Conservation (phyloP, 345 rosid species). For the Garcia nutans region DNA sequence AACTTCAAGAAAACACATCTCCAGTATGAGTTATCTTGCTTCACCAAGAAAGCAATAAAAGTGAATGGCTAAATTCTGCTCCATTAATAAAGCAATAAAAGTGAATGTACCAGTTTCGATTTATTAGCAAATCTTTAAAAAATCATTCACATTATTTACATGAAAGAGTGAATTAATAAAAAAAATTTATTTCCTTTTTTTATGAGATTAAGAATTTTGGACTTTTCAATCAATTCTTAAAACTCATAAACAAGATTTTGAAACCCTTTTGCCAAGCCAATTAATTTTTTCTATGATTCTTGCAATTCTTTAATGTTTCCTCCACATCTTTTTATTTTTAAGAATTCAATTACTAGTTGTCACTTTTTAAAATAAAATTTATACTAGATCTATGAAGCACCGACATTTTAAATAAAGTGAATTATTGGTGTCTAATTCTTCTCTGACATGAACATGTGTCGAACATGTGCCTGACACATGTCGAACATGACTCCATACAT, state of each 20-base stretch:
- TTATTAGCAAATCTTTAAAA: conserved; percentile 37
- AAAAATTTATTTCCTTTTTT: conserved; percentile 46
- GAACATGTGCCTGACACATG: too few species aligned
- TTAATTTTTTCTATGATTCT: conserved; percentile 54
- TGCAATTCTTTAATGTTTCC: conserved; percentile 43
- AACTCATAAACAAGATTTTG: conserved; percentile 54
- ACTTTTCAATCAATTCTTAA: conserved; percentile 43
- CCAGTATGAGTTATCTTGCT: conserved; percentile 30
- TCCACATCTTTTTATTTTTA: conserved; percentile 52
- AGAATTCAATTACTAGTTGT: conserved; percentile 28
- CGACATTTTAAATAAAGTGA: too few species aligned
- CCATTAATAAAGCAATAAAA: conserved; percentile 47
- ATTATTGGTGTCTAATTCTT: too few species aligned
- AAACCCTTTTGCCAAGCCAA: conserved; percentile 50
- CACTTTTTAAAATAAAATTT: conserved; percentile 58
- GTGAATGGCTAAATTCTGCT: conserved; percentile 50
- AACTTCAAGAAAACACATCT: too few species aligned
- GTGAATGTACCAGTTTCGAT: conserved; percentile 34
- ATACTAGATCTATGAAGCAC: conserved; percentile 28
- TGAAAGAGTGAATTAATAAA: conserved; percentile 54
- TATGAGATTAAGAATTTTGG: conserved; percentile 32
- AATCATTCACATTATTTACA: conserved; percentile 37
- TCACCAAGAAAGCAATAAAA: conserved; percentile 47
- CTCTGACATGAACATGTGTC: too few species aligned
- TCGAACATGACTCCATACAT: too few species aligned